A percentile compares a stretch with the other conserved stretches of the same genome.
Evolutionary conservation across 1,139 yeast genomes (phyloP).

Genomic region (Candida sojae): DNA sequence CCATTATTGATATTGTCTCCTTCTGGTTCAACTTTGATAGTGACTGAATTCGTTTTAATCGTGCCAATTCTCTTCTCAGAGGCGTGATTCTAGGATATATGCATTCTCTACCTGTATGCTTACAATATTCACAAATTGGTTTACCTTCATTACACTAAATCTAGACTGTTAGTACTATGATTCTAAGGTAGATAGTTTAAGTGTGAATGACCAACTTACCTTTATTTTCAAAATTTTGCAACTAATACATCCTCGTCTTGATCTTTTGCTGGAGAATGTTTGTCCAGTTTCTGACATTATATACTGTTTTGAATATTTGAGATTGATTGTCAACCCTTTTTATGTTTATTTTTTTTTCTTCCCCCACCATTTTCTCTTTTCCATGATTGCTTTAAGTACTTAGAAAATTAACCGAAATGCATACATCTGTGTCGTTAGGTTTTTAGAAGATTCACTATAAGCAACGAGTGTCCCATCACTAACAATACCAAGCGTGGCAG

Average conservation of each 20-base stretch:
- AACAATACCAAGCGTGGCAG: no score
- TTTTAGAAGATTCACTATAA: no score
- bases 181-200: no score
- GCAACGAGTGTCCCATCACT: no score
- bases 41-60: background rate
- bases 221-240: conserved; percentile 33
- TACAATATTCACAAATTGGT: conserved; percentile 42
- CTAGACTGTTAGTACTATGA: background rate
- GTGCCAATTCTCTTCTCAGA: background rate
- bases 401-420: no score
- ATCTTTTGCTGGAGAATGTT: conserved; percentile 15
- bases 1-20: background rate
- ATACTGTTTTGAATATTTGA: background rate
- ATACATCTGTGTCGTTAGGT: no score
- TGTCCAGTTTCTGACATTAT: no score
- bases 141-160: conserved; percentile 31
- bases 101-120: conserved; percentile 30
- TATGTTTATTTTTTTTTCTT: no score
- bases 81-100: conserved; percentile 19
- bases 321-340: no score
- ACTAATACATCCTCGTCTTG: conserved; percentile 33
- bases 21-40: background rate
- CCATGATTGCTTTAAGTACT: no score
- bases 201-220: conserved; percentile 9
- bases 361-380: no score